Conservation (phyloP, 2,329 filamentous ascomycete species). For the Aspergillus brasiliensis region DNA sequence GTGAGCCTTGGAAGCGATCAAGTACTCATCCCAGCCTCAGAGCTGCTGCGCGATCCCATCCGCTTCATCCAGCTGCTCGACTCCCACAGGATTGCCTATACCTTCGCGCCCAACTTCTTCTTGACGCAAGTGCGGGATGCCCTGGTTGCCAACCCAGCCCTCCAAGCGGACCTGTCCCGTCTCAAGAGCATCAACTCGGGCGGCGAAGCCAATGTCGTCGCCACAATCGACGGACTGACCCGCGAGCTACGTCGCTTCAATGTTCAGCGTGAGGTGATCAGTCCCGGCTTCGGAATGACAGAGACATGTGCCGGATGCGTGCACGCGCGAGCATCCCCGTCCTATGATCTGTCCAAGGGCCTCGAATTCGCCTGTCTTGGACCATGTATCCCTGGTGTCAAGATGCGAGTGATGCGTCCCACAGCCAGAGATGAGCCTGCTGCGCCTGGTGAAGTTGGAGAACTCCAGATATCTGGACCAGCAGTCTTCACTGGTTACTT, state of each 20-base stretch:
- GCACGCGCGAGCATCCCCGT: background rate
- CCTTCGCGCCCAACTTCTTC: constrained; percentile 33
- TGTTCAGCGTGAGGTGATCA: constrained; percentile 40
- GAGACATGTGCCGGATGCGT: constrained; percentile 53
- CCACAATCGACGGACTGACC: constrained; percentile 40
- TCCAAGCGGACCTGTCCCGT: constrained; percentile 5
- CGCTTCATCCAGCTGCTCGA: constrained; percentile 46
- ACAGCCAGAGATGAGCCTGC: background rate
- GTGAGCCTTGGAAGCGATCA: constrained; percentile 21
- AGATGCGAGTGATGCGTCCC: constrained; percentile 21
- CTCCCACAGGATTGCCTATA: constrained; percentile 33
- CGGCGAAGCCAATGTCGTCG: constrained; percentile 40
- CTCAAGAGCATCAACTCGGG: constrained; percentile 38
- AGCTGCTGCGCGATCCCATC: constrained; percentile 34
- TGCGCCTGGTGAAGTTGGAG: constrained; percentile 12
- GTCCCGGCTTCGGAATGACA: constrained; percentile 38
- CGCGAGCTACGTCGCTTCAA: constrained; percentile 31
- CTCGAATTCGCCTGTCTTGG: constrained; percentile 23
- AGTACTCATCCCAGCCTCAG: constrained; percentile 20
- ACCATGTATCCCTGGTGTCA: constrained; percentile 22
- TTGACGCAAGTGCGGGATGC: constrained; percentile 17
- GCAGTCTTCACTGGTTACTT: constrained; percentile 32
- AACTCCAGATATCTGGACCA: constrained; percentile 25
- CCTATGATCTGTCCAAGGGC: background rate
- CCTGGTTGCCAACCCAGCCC: background rate